Evolutionary conservation across 441 rosid genomes (phyloP), one percentile per base, ranked within the genome.

Genomic region (Aleurites moluccanus): DNA sequence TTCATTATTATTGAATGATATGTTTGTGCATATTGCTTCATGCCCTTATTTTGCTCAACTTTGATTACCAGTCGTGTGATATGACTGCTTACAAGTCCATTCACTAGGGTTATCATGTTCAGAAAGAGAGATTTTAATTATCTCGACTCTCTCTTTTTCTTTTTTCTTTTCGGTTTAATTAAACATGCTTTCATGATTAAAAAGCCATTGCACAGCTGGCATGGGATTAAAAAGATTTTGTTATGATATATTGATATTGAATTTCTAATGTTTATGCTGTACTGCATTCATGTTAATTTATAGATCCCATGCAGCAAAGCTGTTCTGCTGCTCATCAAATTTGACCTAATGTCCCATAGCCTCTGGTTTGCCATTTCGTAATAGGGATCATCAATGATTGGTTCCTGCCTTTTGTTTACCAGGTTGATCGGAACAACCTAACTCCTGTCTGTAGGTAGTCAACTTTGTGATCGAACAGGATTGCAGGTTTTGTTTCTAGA

Each of bases 391-490:
- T 27, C 1, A 25, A 9, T 49, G 11, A 33, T 45, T 45, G 47
- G 42, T n/a, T 10, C 61, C 13, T 61, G n/a, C 16, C 3, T 70
- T 45, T 9, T 61, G 33, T 30, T 44, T 61, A 15, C 75, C 67
- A 61, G 57, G 56, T 27, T 27, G 10, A 11, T 20, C 18, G 11
- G 59, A 28, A 59, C 59, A 27, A 18, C 20, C 27, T 15, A 21
- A 18, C 16, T 10, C 27, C 10, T 61, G n/a, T 21, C 67, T 55
- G 40, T 55, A 45, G 55, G 25, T 3, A 40, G 11, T 50, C 33
- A 66, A 57, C 33, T 27, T 64, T 5, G 52, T 33, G 7, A 72
- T 44, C n/a, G 25, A n/a, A n/a, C 76, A 59, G 42, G 59, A 44
- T 44, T 47, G 35, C 28, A n/a, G 25, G 5, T 33, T 72, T 21